phyloP scores from a whole-genome alignment of 495 filamentous ascomycete genomes.

The Pyrenopolyporus hunteri region DNA sequence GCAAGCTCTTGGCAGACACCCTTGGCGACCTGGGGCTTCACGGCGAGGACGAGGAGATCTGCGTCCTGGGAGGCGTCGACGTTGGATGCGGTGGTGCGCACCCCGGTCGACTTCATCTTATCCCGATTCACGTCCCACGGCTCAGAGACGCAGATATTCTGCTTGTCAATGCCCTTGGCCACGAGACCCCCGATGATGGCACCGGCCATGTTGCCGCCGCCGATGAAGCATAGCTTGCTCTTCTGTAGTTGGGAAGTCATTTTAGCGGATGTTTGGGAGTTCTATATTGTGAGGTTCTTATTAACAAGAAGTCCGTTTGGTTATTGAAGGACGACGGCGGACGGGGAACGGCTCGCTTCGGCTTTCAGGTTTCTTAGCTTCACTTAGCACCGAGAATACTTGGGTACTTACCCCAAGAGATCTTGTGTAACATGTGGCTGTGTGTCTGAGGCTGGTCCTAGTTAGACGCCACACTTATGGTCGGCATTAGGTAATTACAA shows the following conservation, averaged over 20 bases:
- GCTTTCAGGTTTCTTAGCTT: constrained; percentile 9
- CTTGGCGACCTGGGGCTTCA: constrained; percentile 48
- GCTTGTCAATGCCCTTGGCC: constrained; percentile 41
- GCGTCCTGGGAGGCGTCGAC: constrained; percentile 39
- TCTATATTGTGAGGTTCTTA: constrained; percentile 1
- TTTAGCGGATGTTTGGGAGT: constrained; percentile 9
- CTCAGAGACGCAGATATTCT: constrained; percentile 53
- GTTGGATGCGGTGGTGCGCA: constrained; percentile 46
- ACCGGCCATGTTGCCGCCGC: constrained; percentile 48
- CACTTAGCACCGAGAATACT: not conserved
- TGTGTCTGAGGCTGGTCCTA: constrained; percentile 10
- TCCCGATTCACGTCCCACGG: constrained; percentile 46
- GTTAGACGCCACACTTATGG: no score
- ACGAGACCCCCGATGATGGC: constrained; percentile 49
- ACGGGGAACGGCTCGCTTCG: not conserved
- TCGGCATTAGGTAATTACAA: no score
- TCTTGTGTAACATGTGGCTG: no score
- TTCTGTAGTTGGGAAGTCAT: constrained; percentile 39
- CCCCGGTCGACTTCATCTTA: constrained; percentile 42
- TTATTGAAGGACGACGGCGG: no score
- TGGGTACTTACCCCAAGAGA: no score
- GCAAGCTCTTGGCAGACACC: constrained; percentile 44
- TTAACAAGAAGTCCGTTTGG: no score
- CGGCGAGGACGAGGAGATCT: constrained; percentile 45
- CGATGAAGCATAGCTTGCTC: constrained; percentile 45